These are phyloP conservation scores for Suillus discolor DNA, from an alignment of 768 basidiomycete species.

Conservation along the genomic window DNA sequence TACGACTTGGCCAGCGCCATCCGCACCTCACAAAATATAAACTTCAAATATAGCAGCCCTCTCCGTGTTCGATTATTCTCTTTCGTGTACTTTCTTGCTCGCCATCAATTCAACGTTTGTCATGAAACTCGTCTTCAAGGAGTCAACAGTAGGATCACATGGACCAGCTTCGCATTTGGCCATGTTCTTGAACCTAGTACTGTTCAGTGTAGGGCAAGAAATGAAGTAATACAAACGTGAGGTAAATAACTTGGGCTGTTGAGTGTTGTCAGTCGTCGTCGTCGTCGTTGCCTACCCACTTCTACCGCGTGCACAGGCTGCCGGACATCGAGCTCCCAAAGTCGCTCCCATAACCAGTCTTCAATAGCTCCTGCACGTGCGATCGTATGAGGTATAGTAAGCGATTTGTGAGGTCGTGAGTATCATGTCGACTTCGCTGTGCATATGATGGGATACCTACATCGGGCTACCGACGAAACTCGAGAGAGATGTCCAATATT, in stretches of 20 bases:
- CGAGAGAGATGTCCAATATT: neutral
- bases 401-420: neutral
- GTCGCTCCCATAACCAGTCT: neutral
- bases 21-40: neutral
- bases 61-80: neutral
- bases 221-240: neutral
- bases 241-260: neutral
- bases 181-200: neutral
- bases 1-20: neutral
- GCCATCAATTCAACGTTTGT: neutral
- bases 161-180: neutral
- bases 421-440: neutral
- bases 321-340: neutral
- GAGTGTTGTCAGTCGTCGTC: neutral
- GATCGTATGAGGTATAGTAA: neutral
- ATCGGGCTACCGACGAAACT: neutral
- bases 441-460: neutral
- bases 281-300: neutral
- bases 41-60: neutral
- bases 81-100: neutral
- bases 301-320: neutral
- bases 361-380: neutral
- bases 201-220: neutral
- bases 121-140: neutral
- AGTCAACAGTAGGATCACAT: too few relatives aligned